Percentiles rank a stretch among this genome's conserved stretches.
These are phyloP conservation scores for Paraphaeosphaeria minitans DNA, from an alignment of 2,329 filamentous ascomycete genomes.

Conservation along the genomic window DNA sequence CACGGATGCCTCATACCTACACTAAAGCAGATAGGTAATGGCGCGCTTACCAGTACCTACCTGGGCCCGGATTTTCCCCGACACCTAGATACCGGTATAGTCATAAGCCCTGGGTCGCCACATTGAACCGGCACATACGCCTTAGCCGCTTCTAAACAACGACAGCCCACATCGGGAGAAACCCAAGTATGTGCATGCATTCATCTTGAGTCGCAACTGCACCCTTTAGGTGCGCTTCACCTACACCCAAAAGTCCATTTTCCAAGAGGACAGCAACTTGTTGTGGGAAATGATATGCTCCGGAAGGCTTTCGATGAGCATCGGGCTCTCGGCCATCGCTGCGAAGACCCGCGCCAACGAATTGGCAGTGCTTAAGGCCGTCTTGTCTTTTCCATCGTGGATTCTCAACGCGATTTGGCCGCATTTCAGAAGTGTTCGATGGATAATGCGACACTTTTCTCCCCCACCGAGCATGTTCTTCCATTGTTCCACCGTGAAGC, in stretches of 20 bases:
- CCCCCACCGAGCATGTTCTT: conserved; percentile 4
- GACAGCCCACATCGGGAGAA: neutral
- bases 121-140: neutral
- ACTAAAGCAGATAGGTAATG: neutral
- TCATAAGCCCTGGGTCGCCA: neutral
- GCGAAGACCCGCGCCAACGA: neutral
- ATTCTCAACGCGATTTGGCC: neutral
- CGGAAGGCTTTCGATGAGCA: neutral
- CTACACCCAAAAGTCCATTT: neutral
- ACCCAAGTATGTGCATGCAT: neutral
- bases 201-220: neutral
- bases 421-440: neutral
- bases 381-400: neutral
- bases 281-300: neutral
- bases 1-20: neutral
- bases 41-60: neutral
- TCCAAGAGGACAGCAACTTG: conserved; percentile 2
- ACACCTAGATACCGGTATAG: too few species aligned
- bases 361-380: neutral
- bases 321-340: neutral
- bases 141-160: neutral
- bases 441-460: neutral
- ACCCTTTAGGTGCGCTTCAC: neutral
- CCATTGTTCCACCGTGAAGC: conserved; percentile 5
- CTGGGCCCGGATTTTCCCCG: neutral